These are phyloP conservation scores for Neolentinus lepideus DNA, from an alignment of 1,284 basidiomycete genomes.

Conservation along the genomic window DNA sequence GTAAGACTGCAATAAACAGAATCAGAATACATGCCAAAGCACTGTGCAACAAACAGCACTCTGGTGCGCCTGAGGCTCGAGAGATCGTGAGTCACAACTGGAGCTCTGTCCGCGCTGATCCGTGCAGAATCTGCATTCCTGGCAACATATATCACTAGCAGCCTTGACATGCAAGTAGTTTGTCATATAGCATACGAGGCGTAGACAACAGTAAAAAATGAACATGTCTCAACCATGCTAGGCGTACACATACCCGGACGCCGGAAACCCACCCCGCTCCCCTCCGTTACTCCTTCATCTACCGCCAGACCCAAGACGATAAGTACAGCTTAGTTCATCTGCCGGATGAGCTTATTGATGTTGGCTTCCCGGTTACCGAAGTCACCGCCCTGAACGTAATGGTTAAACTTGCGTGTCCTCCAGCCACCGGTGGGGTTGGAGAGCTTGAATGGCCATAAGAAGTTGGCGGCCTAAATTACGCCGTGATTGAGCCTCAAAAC, in stretches of 20 bases:
- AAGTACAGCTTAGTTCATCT: constrained; percentile 74
- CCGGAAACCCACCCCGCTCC: neutral
- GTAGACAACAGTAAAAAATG: neutral
- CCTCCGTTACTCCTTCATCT: neutral
- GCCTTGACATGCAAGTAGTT: neutral
- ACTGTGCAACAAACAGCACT: no score
- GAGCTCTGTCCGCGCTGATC: no score
- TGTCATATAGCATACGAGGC: neutral
- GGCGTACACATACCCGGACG: neutral
- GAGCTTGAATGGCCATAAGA: constrained; percentile 99
- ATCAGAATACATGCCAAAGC: no score
- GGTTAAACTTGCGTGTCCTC: constrained; percentile 95
- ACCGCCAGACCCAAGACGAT: neutral
- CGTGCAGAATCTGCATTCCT: no score
- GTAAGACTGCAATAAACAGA: no score
- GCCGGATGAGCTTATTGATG: constrained; percentile 96
- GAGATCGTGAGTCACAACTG: no score
- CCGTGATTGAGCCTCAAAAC: neutral
- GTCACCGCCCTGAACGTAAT: constrained; percentile 92
- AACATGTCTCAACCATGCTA: neutral
- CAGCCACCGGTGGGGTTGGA: constrained; percentile 99
- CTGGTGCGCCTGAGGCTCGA: no score
- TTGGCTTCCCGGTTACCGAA: constrained; percentile 92
- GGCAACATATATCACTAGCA: no score
- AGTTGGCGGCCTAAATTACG: constrained; percentile 69